A percentile compares a stretch with the other conserved stretches of the same genome.
These are phyloP conservation scores for Scenedesmus sp. DNA, from an alignment of 163 green algal species.

Conservation along the genomic window DNA sequence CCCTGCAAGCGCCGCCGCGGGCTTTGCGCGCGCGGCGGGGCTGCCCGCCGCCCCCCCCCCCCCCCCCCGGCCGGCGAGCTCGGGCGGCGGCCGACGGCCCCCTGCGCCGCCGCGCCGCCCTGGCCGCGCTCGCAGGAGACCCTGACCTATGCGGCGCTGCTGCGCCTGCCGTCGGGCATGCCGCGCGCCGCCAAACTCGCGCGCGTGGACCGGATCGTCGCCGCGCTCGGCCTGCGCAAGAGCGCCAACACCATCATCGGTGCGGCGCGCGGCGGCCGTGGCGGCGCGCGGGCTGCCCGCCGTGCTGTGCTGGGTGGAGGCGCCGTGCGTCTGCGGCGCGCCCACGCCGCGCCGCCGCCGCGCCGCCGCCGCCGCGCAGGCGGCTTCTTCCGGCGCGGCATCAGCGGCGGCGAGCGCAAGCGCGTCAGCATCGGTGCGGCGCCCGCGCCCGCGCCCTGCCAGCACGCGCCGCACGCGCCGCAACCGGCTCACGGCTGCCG, in stretches of 20 bases:
- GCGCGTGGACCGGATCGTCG: constrained; percentile 80
- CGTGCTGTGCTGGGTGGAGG: not conserved
- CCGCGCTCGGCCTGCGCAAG: constrained; percentile 78
- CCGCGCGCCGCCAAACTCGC: constrained; percentile 46
- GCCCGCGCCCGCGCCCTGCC: no score
- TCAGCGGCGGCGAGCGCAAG: constrained; percentile 92
- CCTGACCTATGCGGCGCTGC: constrained; percentile 88
- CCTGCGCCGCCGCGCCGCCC: no score
- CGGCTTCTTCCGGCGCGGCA: constrained; percentile 61
- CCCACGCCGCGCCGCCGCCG: not conserved
- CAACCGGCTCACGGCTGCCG: no score
- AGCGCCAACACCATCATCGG: constrained; percentile 91
- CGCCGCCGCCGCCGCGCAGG: not conserved
- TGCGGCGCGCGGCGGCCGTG: not conserved
- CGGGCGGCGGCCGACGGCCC: no score
- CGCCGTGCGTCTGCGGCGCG: not conserved
- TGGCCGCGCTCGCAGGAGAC: constrained; percentile 77
- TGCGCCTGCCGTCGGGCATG: constrained; percentile 84
- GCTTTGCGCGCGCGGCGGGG: no score
- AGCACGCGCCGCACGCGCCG: no score
- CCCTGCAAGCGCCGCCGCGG: no score
- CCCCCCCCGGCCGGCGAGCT: no score
- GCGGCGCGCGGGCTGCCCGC: not conserved
- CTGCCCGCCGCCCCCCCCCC: no score
- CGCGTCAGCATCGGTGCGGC: constrained; percentile 88